A percentile compares a stretch with the other conserved stretches of the same genome.
phyloP scores from a whole-genome alignment of 2,329 filamentous ascomycete genomes.

The Colletotrichum lindemuthianum region DNA sequence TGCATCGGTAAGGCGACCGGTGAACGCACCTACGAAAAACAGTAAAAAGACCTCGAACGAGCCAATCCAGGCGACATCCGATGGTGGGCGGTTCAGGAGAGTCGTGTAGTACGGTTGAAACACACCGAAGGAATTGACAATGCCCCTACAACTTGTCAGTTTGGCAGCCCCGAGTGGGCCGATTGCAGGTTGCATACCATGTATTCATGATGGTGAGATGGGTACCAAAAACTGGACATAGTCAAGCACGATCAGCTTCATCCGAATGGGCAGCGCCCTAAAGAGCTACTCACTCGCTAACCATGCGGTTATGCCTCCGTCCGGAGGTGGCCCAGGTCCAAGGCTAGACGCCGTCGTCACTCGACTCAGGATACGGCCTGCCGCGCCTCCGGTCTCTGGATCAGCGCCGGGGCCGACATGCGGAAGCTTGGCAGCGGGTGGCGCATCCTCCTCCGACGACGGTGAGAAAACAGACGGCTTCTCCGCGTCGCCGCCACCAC shows the following conservation, averaged over 20 bases:
- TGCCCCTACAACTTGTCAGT: conserved; percentile 49
- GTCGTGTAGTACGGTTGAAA: conserved; percentile 64
- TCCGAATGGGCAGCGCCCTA: not conserved
- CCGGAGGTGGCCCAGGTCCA: conserved; percentile 59
- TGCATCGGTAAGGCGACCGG: conserved; percentile 63
- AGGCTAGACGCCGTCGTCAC: conserved; percentile 52
- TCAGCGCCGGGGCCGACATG: not conserved
- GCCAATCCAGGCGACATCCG: conserved; percentile 64
- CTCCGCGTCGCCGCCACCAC: not conserved
- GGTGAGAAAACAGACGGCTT: not conserved
- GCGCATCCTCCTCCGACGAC: conserved; percentile 5
- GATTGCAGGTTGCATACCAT: conserved; percentile 46
- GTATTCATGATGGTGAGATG: conserved; percentile 63
- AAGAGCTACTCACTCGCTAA: conserved; percentile 48
- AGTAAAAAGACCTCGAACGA: conserved; percentile 64
- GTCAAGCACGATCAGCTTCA: conserved; percentile 1
- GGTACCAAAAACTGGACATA: conserved; percentile 45
- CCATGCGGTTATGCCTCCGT: conserved; percentile 62
- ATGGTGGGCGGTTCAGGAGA: conserved; percentile 50
- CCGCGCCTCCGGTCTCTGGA: conserved; percentile 36
- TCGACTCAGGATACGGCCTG: conserved; percentile 52
- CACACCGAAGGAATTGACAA: conserved; percentile 65
- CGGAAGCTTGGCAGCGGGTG: conserved; percentile 2
- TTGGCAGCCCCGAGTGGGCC: not conserved
- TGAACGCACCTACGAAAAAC: conserved; percentile 64